Base-by-base conservation (phyloP, 495 filamentous ascomycete species). In the Pseudomonodictys pantanalensis region DNA sequence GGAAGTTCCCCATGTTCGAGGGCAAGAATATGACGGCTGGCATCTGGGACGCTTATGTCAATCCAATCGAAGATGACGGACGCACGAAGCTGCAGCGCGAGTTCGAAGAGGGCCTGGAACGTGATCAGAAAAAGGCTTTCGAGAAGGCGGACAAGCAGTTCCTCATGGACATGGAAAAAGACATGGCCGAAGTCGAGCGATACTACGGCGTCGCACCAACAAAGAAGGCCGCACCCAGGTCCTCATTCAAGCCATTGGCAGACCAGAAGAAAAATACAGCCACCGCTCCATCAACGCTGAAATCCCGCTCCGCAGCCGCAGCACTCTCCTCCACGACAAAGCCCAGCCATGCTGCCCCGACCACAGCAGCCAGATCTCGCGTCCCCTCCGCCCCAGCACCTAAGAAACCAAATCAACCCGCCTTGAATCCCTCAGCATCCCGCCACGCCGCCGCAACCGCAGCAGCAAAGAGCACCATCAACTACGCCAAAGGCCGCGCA, bases 401-500 rank as follows among this genome's bases (percentile, higher is more conserved):
- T 26, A 76, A 73, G 56, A 81, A 77, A 67, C 67, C 74, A 24
- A 66, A 70, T 11, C 56, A 55, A 43, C 67, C 69, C 12, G 69
- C 74, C 32, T 78, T 73, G 53, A 79, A 79, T 45, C 75, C 73
- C 2, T 86, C 83, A 9, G 71, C 73, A 11, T 77, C 83, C 77
- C 78, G 81, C 50, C 74, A 83, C 63, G 74, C 82, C 3, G 83
- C 85, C 6, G 86, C 88, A 18, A 78, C 76, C 6, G 78, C 75
- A n/a, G 81, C 79, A 10, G 92, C 91, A 11, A 81, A 82, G 50
- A 87, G 81, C 44, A 95, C 91, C 0, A 73, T 96, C 25, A 91
- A 91, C 6, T 92, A 91, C 68, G 84, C 82, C 49, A 89, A 86
- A 67, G 90, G 91, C 25, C 80, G 90, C 15, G 78, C 77, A 15